Conservation (phyloP, 331 rosid species). For the Quercus lobata region DNA sequence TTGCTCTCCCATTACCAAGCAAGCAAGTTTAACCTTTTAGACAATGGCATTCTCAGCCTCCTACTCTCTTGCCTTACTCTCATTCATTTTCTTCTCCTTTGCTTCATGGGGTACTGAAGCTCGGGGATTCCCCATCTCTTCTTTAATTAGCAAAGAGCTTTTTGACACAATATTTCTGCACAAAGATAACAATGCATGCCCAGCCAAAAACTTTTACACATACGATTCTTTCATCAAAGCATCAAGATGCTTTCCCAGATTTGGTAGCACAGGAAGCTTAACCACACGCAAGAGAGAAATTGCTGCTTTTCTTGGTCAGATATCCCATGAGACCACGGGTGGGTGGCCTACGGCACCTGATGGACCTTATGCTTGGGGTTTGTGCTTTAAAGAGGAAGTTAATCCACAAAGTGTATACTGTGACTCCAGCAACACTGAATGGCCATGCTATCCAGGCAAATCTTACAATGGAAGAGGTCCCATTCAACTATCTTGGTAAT, state of each 20-base stretch:
- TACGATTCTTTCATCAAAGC: conserved; percentile 61
- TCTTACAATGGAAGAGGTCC: conserved; percentile 86
- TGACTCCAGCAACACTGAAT: conserved; percentile 43
- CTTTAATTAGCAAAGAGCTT: conserved; percentile 37
- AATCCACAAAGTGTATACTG: conserved; percentile 65
- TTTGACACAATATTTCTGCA: conserved; percentile 56
- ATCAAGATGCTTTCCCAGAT: conserved; percentile 44
- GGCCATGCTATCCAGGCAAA: conserved; percentile 76
- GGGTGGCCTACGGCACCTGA: conserved; percentile 95
- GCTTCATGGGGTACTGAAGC: conserved; percentile 21
- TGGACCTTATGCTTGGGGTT: conserved; percentile 86
- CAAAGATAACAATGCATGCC: conserved; percentile 79
- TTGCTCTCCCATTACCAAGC: not conserved
- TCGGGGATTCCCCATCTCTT: conserved; percentile 22
- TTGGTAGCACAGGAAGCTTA: conserved; percentile 47
- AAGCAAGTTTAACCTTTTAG: not conserved
- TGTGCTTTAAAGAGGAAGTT: conserved; percentile 79
- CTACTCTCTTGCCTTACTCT: not conserved
- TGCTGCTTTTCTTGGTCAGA: conserved; percentile 82
- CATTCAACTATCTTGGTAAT: conserved; percentile 79
- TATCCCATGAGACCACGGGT: conserved; percentile 85
- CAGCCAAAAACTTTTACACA: conserved; percentile 68
- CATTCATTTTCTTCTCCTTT: not conserved
- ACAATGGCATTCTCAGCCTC: conserved; percentile 22
- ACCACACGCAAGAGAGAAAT: conserved; percentile 67